Conservation (phyloP, 1,284 basidiomycete species). For the Apiotrichum gamsii region DNA sequence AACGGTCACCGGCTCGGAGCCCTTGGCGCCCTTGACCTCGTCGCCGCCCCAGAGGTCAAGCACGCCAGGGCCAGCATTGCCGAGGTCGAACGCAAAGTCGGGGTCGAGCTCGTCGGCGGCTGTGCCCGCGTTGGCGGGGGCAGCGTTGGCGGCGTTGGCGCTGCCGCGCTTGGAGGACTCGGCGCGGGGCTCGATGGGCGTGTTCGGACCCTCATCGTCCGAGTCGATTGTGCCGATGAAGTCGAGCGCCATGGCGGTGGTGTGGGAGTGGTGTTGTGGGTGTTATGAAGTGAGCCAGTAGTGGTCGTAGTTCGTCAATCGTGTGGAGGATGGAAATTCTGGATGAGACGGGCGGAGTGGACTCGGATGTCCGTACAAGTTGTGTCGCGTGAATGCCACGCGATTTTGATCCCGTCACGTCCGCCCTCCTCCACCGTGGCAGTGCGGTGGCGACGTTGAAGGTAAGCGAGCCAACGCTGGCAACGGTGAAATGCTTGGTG, state of each 20-base stretch:
- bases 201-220: constrained; percentile 41
- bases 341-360: too few species aligned
- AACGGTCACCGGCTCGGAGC: constrained; percentile 65
- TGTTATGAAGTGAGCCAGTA: not conserved
- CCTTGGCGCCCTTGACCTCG: constrained; percentile 36
- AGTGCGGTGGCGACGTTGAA: too few species aligned
- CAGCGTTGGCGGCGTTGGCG: constrained; percentile 4
- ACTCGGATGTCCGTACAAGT: too few species aligned
- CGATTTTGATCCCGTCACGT: too few species aligned
- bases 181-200: constrained; percentile 15
- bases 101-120: constrained; percentile 67
- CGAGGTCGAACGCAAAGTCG: constrained; percentile 74
- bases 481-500: too few species aligned
- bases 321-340: too few species aligned
- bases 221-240: constrained; percentile 48
- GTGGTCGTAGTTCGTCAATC: too few species aligned
- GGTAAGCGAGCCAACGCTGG: too few species aligned
- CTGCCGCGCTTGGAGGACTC: constrained; percentile 16
- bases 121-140: constrained; percentile 3
- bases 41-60: constrained; percentile 42
- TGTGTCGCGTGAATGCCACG: too few species aligned
- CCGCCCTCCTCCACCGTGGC: too few species aligned
- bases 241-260: constrained; percentile 33
- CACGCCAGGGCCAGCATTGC: constrained; percentile 54
- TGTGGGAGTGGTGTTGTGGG: constrained; percentile 1